These are phyloP conservation scores for Boletus rubroflammeus DNA, from an alignment of 768 basidiomycete species.

Conservation along the genomic window DNA sequence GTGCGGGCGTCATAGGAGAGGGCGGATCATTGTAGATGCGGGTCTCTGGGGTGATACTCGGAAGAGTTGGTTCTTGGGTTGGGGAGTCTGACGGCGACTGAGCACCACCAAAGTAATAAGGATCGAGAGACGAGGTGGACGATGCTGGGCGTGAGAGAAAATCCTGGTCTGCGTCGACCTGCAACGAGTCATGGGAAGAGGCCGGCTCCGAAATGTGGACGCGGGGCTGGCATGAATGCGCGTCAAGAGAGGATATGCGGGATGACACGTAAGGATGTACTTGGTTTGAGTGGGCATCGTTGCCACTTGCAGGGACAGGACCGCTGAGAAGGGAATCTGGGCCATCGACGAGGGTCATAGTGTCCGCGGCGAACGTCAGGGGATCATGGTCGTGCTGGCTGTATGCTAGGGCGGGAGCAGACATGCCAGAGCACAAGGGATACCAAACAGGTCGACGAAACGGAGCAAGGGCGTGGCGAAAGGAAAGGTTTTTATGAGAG, in stretches of 20 bases:
- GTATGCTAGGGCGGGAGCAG: conserved; percentile 35
- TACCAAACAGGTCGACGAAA: neutral
- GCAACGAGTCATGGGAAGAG: conserved; percentile 27
- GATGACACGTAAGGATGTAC: conserved; percentile 8
- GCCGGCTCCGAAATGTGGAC: conserved; percentile 46
- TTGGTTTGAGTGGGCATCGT: conserved; percentile 2
- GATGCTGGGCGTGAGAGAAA: conserved; percentile 63
- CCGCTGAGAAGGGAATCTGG: conserved; percentile 23
- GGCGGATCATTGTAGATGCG: conserved; percentile 48
- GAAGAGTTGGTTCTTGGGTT: conserved; percentile 33
- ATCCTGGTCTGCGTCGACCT: conserved; percentile 44
- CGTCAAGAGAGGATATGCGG: neutral
- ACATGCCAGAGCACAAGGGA: conserved; percentile 39
- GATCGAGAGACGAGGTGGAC: conserved; percentile 78
- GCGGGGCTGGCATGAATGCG: conserved; percentile 36
- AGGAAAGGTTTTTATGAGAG: no score
- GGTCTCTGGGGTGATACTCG: conserved; percentile 63
- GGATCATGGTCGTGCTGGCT: conserved; percentile 39
- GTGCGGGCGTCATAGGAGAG: conserved; percentile 67
- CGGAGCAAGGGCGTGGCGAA: neutral
- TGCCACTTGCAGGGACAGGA: conserved; percentile 29
- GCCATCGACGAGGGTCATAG: conserved; percentile 52
- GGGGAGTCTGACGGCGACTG: conserved; percentile 70
- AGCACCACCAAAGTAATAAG: conserved; percentile 75
- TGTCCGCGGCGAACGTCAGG: conserved; percentile 35